Percentiles rank a stretch among this genome's conserved stretches.
Evolutionary conservation across 164 flowering plant species (phyloP).

Genomic region (Sedum album): DNA sequence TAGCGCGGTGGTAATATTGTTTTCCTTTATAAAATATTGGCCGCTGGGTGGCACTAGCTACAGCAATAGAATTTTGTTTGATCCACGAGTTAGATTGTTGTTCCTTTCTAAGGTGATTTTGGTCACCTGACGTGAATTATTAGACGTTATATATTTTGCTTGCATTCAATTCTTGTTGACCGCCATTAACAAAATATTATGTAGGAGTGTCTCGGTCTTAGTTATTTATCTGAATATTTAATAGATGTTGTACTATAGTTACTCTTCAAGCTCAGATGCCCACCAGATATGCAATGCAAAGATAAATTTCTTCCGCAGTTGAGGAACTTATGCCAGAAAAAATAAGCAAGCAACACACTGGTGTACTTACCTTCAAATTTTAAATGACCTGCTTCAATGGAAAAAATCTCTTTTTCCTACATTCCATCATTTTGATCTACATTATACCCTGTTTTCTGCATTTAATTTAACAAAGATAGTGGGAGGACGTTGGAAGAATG

Average conservation of each 20-base stretch:
- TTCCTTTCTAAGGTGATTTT: neutral
- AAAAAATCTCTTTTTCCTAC: neutral
- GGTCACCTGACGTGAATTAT: neutral
- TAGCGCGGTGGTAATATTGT: too few relatives aligned
- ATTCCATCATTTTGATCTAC: neutral
- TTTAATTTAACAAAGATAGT: too few relatives aligned
- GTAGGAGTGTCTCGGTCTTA: neutral
- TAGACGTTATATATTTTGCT: neutral
- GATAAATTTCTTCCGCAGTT: conserved; percentile 82
- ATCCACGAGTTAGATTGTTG: neutral
- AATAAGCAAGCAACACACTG: conserved; percentile 32
- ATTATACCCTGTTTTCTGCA: neutral
- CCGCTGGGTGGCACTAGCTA: too few relatives aligned
- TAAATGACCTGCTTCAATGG: neutral
- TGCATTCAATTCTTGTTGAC: neutral
- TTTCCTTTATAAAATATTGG: too few relatives aligned
- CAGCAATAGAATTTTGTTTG: too few relatives aligned
- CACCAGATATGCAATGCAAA: conserved; percentile 83
- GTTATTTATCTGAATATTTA: neutral
- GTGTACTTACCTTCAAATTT: too few relatives aligned
- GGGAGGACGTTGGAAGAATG: too few relatives aligned
- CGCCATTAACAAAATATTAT: too few relatives aligned
- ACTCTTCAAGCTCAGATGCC: conserved; percentile 82
- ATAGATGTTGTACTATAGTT: conserved; percentile 29
- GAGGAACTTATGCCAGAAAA: conserved; percentile 72